Conservation (phyloP, 371 early-diverging fungal genomes). For the Syncephalastrum contaminatum region DNA sequence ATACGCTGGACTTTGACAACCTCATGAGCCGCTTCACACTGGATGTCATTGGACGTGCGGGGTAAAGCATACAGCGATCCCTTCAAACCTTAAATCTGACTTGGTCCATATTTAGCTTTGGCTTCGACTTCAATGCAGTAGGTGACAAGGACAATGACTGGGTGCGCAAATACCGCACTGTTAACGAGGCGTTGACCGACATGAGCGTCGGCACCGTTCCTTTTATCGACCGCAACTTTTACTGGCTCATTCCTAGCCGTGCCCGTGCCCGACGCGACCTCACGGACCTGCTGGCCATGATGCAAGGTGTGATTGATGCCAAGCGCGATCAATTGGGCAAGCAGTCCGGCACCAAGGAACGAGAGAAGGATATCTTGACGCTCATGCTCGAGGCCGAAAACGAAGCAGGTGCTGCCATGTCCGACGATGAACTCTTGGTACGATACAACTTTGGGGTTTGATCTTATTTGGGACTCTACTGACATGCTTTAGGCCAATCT, state of each 20-base stretch:
- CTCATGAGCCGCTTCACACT: constrained; percentile 19
- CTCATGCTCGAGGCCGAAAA: constrained; percentile 40
- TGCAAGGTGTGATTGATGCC: background rate
- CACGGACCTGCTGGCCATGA: constrained; percentile 1
- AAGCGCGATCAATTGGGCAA: constrained; percentile 6
- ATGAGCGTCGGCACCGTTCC: too few relatives aligned
- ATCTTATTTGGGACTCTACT: constrained; percentile 22
- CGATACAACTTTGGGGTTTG: constrained; percentile 18
- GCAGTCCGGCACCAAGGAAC: constrained; percentile 13
- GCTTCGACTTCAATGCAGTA: constrained; percentile 15
- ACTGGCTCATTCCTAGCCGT: constrained; percentile 4
- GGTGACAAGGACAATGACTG: constrained; percentile 10
- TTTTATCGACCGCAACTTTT: too few relatives aligned
- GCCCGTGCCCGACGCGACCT: background rate
- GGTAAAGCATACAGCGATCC: constrained; percentile 2
- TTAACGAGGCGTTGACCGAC: constrained; percentile 2
- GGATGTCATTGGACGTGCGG: constrained; percentile 35
- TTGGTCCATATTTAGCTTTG: constrained; percentile 9
- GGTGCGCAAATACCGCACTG: constrained; percentile 6
- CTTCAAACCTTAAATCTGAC: too few relatives aligned
- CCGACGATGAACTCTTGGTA: constrained; percentile 20
- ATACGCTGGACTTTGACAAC: constrained; percentile 17
- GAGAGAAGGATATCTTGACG: constrained; percentile 44
- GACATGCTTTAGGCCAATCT: background rate
- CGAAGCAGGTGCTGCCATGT: constrained; percentile 8